These are phyloP conservation scores for Prunus fruticosa DNA, from an alignment of 306 rosid genomes.

Conservation along the genomic window DNA sequence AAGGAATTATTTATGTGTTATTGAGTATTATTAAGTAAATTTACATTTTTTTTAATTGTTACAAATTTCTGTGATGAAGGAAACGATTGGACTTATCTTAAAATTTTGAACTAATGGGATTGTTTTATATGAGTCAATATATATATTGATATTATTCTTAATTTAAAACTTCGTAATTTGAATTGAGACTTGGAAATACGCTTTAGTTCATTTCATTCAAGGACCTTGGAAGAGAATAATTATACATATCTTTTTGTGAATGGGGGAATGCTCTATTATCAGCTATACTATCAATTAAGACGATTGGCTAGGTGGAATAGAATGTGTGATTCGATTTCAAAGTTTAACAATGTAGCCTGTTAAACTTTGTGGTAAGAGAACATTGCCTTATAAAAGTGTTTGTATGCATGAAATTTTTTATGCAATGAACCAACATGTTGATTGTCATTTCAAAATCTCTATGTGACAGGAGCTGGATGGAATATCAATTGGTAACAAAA, in stretches of 20 bases:
- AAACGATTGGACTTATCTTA: not conserved
- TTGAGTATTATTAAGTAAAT: too few relatives aligned
- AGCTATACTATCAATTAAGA: too few relatives aligned
- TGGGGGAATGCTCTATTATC: too few relatives aligned
- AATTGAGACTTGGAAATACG: not conserved
- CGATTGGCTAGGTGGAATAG: too few relatives aligned
- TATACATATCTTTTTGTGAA: too few relatives aligned
- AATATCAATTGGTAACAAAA: conserved; percentile 61
- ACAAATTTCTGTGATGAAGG: not conserved
- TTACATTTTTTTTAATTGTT: too few relatives aligned
- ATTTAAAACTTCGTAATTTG: not conserved
- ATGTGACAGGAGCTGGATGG: conserved; percentile 61
- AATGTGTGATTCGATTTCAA: too few relatives aligned
- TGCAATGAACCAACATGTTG: not conserved
- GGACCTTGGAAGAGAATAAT: too few relatives aligned
- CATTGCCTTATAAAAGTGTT: not conserved
- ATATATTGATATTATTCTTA: too few relatives aligned
- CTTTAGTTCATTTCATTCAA: not conserved
- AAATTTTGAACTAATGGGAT: not conserved
- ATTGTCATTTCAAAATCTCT: conserved; percentile 6
- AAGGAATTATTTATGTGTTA: too few relatives aligned
- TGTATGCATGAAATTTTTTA: not conserved
- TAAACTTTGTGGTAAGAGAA: not conserved
- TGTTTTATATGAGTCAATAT: not conserved
- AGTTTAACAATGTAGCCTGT: too few relatives aligned